Conservation (phyloP, 2,329 filamentous ascomycete species). For the Aspergillus fumigatus region DNA sequence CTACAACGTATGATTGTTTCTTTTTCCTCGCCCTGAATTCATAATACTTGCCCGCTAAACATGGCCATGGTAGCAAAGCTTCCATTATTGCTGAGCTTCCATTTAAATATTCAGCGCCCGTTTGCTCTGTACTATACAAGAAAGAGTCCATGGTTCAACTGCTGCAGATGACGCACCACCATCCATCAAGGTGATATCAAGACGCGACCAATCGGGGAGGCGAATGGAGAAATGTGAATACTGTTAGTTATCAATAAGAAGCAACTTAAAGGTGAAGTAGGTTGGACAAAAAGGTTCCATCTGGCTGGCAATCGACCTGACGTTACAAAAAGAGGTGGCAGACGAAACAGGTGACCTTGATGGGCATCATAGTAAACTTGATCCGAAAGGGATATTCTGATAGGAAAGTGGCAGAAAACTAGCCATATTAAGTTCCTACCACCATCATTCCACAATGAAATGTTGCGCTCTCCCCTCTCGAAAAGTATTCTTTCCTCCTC, state of each 20-base stretch:
- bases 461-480: too few species aligned
- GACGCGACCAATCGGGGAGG: neutral
- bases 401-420: too few species aligned
- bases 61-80: neutral
- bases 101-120: too few species aligned
- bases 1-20: neutral
- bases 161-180: conserved; percentile 2
- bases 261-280: neutral
- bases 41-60: neutral
- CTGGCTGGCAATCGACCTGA: conserved; percentile 6
- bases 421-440: neutral
- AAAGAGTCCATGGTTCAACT: neutral
- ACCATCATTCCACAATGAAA: too few species aligned
- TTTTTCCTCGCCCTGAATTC: neutral
- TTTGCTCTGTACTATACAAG: neutral
- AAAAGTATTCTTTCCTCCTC: too few species aligned
- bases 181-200: neutral
- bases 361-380: neutral
- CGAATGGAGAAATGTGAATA: neutral
- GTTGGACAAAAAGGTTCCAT: conserved; percentile 1
- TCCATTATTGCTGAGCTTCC: neutral
- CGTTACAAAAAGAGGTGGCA: conserved; percentile 21
- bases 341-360: conserved; percentile 1
- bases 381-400: neutral
- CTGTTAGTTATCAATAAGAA: neutral